Evolutionary conservation across 208 protist species (phyloP).

Genomic region (Novymonas esmeraldas): DNA sequence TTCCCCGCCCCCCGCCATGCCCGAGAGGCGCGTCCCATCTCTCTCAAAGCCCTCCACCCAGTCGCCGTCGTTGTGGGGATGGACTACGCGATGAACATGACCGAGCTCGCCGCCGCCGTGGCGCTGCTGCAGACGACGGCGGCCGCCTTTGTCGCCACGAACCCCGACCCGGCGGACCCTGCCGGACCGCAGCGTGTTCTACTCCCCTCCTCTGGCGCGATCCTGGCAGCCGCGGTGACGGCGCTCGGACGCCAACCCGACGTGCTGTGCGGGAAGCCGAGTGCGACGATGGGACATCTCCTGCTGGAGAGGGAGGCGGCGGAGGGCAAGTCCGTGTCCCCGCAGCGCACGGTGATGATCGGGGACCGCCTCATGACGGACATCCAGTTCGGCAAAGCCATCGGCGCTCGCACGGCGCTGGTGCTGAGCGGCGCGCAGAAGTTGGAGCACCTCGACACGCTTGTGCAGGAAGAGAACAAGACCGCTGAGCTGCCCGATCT

Average conservation of each 20-base stretch:
- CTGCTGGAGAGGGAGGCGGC: constrained; percentile 47
- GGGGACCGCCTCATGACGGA: constrained; percentile 74
- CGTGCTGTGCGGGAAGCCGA: constrained; percentile 63
- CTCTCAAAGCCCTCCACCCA: constrained; percentile 44
- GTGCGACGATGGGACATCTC: constrained; percentile 42
- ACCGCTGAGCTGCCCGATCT: constrained; percentile 37
- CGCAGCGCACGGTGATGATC: constrained; percentile 54
- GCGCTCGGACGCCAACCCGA: constrained; percentile 41
- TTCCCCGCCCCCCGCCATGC: constrained; percentile 38
- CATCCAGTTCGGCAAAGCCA: constrained; percentile 64
- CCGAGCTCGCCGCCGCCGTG: constrained; percentile 54
- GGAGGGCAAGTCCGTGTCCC: constrained; percentile 19
- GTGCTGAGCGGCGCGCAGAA: constrained; percentile 57
- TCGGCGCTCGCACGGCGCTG: constrained; percentile 46
- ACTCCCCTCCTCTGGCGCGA: constrained; percentile 48
- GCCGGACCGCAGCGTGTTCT: constrained; percentile 30
- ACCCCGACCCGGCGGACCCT: constrained; percentile 68
- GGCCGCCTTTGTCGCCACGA: constrained; percentile 63
- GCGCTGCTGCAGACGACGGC: constrained; percentile 31
- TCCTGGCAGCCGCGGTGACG: constrained; percentile 39
- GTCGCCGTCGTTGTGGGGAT: constrained; percentile 65
- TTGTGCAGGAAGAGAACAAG: constrained; percentile 17
- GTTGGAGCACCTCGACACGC: constrained; percentile 6
- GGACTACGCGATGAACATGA: constrained; percentile 63
- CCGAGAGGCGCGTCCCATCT: constrained; percentile 22